Evolutionary conservation across 371 early-diverging fungal genomes (phyloP).

Genomic region (Actinomucor elegans): DNA sequence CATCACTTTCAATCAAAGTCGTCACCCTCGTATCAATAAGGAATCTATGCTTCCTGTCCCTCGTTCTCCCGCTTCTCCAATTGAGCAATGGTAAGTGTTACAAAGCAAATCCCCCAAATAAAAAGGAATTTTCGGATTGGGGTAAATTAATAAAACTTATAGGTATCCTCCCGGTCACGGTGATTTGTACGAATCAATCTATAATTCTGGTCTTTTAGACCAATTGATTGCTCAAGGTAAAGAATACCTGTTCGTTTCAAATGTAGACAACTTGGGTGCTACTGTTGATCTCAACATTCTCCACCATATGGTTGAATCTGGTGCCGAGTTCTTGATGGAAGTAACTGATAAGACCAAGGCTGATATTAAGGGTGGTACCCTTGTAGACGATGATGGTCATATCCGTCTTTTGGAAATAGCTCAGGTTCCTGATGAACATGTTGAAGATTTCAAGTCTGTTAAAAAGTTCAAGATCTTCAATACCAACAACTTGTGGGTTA

Average conservation of each 20-base stretch:
- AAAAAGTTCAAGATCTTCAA: constrained; percentile 99
- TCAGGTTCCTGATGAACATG: constrained; percentile 97
- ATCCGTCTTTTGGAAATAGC: constrained; percentile 98
- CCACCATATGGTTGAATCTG: constrained; percentile 87
- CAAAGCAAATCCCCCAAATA: background rate
- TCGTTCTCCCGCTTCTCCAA: constrained; percentile 56
- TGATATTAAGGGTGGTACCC: constrained; percentile 99
- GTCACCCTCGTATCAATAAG: constrained; percentile 95
- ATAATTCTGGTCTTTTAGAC: constrained; percentile 95
- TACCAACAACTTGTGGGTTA: constrained; percentile 99
- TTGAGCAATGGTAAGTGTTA: constrained; percentile 51
- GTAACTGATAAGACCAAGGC: constrained; percentile 99
- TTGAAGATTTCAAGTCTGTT: constrained; percentile 98
- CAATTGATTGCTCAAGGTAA: constrained; percentile 95
- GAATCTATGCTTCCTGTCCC: constrained; percentile 92
- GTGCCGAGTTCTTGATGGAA: constrained; percentile 98
- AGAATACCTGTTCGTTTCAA: constrained; percentile 98
- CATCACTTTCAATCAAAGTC: constrained; percentile 97
- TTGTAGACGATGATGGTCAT: constrained; percentile 96
- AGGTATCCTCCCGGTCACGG: constrained; percentile 99
- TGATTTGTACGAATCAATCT: constrained; percentile 95
- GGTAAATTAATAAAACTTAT: background rate
- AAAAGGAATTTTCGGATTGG: background rate
- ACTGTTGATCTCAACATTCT: constrained; percentile 96
- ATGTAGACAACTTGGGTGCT: constrained; percentile 99